Conservation (phyloP, 352 stramenopile species). For the Phytophthora chlamydospora region DNA sequence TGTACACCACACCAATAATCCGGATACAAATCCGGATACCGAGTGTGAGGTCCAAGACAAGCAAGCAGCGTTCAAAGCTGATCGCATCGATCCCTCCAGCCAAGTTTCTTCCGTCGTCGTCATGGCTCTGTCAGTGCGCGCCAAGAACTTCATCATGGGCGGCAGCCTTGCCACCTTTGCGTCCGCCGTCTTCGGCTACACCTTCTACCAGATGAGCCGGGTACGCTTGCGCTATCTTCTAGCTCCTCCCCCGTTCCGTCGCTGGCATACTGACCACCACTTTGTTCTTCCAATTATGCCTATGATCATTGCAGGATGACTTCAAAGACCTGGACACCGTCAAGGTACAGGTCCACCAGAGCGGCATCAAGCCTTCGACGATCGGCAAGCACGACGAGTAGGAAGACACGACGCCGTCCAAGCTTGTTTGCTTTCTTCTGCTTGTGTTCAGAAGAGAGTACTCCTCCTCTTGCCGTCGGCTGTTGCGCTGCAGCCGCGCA, state of each 20-base stretch:
- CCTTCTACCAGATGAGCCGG: constrained; percentile 82
- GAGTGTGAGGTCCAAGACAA: constrained; percentile 9
- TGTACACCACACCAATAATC: constrained; percentile 6
- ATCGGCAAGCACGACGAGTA: constrained; percentile 58
- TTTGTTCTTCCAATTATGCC: constrained; percentile 1
- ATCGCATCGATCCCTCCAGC: too few species aligned
- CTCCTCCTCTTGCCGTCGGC: too few species aligned
- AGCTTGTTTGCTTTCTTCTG: too few species aligned
- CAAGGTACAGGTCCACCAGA: constrained; percentile 85
- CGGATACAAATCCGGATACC: constrained; percentile 21
- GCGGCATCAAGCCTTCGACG: constrained; percentile 71
- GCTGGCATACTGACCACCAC: neutral
- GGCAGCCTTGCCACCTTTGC: constrained; percentile 70
- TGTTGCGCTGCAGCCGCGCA: too few species aligned
- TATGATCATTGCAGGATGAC: constrained; percentile 57
- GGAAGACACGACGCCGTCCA: neutral
- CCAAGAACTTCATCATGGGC: constrained; percentile 81
- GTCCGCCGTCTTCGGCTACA: constrained; percentile 74
- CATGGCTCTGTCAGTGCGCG: constrained; percentile 72
- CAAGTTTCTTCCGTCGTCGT: neutral
- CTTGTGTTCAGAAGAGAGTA: too few species aligned
- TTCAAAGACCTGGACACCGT: constrained; percentile 82
- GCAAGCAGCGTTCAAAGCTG: neutral
- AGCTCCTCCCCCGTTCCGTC: neutral
- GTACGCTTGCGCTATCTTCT: constrained; percentile 29